Evolutionary conservation across 257 asterid species (phyloP), one percentile per base, ranked within the genome.

Genomic region (Lantana camara): DNA sequence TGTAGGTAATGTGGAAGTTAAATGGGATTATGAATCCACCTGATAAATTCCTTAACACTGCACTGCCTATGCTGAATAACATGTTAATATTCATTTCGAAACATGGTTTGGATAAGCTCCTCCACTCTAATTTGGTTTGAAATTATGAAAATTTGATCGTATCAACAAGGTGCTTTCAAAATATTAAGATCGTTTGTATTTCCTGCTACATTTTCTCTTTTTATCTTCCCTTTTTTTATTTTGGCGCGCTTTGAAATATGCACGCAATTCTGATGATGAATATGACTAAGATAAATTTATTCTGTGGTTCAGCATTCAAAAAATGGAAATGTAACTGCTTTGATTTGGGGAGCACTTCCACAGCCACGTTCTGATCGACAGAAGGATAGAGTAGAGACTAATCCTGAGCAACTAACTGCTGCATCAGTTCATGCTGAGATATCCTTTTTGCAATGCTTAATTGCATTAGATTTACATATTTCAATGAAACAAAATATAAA

Each of bases 341-440:
- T 88, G 67, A 86, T 94, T 72, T 94, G 99, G 99, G 96, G 85
- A 69, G 99, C 98, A 34, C 83, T 94, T 71, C 99, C 98, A 7
- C 99, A 94, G 63, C 99, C 98, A 38, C 99, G 99, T 32, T 85
- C 86, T 29, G 99, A 94, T 81, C 83, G 99, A 56, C 83, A 73
- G 72, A 94, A 90, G 80, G 99, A 94, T 72, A 85, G 98, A 68
- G 99, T 94, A 29, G 99, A 94, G 82, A 94, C 99, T 44, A 94
- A 94, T 66, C 99, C 99, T 0, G 99, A 94, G 73, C 99, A 94
- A 85, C 83, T 94, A 74, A 94, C 99, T 40, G 99, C 99, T 22
- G 99, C 99, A 64, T 88, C 98, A 47, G 84, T 75, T 71, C 89
- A 86, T 66, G 98, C 99, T 34, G 99, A 94, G 85, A 94, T 91